Conservation (phyloP, 352 stramenopile species). For the Phytophthora citrophthora region DNA sequence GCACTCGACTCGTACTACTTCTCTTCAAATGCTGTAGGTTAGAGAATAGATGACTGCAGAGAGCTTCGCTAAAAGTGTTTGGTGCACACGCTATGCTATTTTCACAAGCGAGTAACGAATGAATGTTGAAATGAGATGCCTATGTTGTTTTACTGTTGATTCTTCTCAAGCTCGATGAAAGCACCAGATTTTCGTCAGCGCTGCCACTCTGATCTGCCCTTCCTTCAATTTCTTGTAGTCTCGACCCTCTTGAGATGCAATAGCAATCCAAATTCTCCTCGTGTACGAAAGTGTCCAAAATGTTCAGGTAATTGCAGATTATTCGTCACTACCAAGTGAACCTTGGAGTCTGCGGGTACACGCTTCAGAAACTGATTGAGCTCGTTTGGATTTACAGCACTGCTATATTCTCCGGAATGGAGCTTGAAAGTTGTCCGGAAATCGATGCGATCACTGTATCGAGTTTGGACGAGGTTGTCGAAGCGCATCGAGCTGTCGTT, state of each 20-base stretch:
- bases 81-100: too few relatives aligned
- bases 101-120: too few relatives aligned
- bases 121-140: too few relatives aligned
- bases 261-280: neutral
- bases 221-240: neutral
- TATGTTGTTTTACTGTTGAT: too few relatives aligned
- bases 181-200: too few relatives aligned
- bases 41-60: conserved; percentile 1
- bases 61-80: neutral
- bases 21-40: neutral
- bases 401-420: neutral
- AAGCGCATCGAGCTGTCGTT: conserved; percentile 2
- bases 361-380: conserved; percentile 1
- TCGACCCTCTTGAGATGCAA: neutral
- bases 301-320: neutral
- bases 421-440: neutral
- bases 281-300: neutral
- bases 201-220: neutral
- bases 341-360: neutral
- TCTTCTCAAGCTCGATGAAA: too few relatives aligned
- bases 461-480: neutral
- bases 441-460: neutral
- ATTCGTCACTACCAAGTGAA: neutral
- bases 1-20: too few relatives aligned
- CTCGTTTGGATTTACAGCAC: neutral